These are phyloP conservation scores for Phaeomoniella chlamydospora DNA, from an alignment of 2,329 filamentous ascomycete species.

Conservation along the genomic window DNA sequence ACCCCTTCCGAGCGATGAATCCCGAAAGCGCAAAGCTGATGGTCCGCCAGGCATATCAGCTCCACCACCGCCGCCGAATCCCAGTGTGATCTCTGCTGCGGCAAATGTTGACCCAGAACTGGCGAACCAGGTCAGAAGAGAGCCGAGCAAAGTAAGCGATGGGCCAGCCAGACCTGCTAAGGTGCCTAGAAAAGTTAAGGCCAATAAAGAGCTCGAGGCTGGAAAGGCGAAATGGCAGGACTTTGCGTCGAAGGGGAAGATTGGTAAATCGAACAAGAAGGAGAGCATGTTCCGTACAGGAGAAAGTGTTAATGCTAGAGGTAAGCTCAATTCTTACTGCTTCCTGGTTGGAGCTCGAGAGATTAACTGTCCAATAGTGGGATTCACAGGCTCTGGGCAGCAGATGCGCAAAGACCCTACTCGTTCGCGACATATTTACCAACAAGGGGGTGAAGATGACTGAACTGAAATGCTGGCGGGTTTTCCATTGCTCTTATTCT, in stretches of 20 bases:
- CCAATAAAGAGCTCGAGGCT: slow-evolving; percentile 79
- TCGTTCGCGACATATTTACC: slow-evolving; percentile 71
- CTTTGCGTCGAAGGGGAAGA: slow-evolving; percentile 61
- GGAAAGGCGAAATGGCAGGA: slow-evolving; percentile 92
- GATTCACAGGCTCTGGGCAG: slow-evolving; percentile 90
- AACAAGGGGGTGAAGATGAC: slow-evolving; percentile 55
- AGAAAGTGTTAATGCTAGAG: slow-evolving; percentile 72
- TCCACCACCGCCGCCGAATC: slow-evolving; percentile 26
- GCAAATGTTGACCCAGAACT: slow-evolving; percentile 52
- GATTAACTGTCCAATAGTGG: slow-evolving; percentile 45
- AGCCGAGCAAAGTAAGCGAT: slow-evolving; percentile 48
- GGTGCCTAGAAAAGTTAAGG: slow-evolving; percentile 65
- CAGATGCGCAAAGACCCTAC: slow-evolving; percentile 86
- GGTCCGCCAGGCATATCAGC: slow-evolving; percentile 35
- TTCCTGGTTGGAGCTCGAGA: slow-evolving; percentile 2
- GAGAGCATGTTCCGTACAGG: slow-evolving; percentile 96
- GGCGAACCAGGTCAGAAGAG: slow-evolving; percentile 48
- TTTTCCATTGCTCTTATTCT: background rate
- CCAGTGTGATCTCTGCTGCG: slow-evolving; percentile 49
- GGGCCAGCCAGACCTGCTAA: slow-evolving; percentile 47
- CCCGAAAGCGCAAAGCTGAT: slow-evolving; percentile 77
- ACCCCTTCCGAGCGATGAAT: slow-evolving; percentile 55
- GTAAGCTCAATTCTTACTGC: slow-evolving; percentile 32
- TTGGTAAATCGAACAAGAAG: slow-evolving; percentile 57
- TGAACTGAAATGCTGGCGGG: too few relatives aligned